phyloP scores from a whole-genome alignment of 441 rosid species.

The Hura crepitans region DNA sequence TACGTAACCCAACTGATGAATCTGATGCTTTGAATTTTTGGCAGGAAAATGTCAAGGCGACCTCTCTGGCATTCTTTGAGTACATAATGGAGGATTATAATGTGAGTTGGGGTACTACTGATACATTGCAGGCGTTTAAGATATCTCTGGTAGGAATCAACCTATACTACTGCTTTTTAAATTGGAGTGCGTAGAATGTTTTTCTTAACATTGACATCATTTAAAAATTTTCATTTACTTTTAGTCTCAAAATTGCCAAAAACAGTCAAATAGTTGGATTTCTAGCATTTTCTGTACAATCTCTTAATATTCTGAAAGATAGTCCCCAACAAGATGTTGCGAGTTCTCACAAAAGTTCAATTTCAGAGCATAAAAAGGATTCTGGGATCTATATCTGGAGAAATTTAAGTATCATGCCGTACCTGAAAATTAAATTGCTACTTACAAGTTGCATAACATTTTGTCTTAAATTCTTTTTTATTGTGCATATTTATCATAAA shows the following conservation, averaged over 20 bases:
- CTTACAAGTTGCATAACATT: neutral
- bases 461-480: neutral
- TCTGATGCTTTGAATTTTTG: neutral
- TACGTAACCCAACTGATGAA: neutral
- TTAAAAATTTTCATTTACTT: neutral
- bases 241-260: too few relatives aligned
- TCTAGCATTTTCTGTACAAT: too few relatives aligned
- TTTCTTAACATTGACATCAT: neutral
- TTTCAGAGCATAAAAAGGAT: neutral
- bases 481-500: neutral
- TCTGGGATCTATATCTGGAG: neutral
- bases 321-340: neutral
- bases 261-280: too few relatives aligned
- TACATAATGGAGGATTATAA: constrained; percentile 29
- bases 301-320: neutral
- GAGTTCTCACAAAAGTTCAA: neutral
- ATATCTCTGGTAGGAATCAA: constrained; percentile 41
- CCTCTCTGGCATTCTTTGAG: constrained; percentile 28
- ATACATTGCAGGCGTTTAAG: constrained; percentile 38
- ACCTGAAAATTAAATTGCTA: neutral
- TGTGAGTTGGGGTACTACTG: constrained; percentile 27
- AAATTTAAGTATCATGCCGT: neutral
- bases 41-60: constrained; percentile 36
- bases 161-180: neutral
- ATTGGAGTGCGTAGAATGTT: neutral